Conservation (phyloP, 1,139 yeast genomes). For the Taphrina sp. region DNA sequence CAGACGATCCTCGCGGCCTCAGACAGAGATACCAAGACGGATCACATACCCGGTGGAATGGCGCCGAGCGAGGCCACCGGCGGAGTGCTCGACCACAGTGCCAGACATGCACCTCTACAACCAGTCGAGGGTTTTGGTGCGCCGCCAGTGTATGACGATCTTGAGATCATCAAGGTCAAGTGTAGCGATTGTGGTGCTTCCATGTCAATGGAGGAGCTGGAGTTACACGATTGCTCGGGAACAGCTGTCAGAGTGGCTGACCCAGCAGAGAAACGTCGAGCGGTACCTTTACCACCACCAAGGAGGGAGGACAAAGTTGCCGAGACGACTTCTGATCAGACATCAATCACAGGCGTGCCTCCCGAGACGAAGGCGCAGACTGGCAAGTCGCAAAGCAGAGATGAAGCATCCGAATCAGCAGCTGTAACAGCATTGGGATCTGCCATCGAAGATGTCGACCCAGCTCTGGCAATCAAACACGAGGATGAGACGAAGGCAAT, state of each 20-base stretch:
- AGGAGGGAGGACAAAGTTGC: too few relatives aligned
- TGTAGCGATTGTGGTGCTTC: conserved; percentile 22
- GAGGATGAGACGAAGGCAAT: too few relatives aligned
- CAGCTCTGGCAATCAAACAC: too few relatives aligned
- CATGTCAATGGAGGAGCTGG: conserved; percentile 20
- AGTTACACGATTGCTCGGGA: conserved; percentile 16
- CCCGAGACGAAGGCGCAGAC: too few relatives aligned
- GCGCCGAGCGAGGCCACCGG: conserved; percentile 30
- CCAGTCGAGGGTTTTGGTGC: conserved; percentile 16
- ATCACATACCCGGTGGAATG: conserved; percentile 20
- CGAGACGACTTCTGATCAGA: too few relatives aligned
- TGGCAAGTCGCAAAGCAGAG: too few relatives aligned
- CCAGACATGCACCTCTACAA: too few relatives aligned
- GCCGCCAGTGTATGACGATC: conserved; percentile 28
- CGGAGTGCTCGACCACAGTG: neutral
- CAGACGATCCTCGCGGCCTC: conserved; percentile 25
- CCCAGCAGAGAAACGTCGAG: conserved; percentile 4
- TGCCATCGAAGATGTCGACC: too few relatives aligned
- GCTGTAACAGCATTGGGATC: too few relatives aligned
- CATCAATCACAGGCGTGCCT: too few relatives aligned
- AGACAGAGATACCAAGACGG: conserved; percentile 13
- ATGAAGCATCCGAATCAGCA: too few relatives aligned
- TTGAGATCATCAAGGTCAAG: conserved; percentile 27
- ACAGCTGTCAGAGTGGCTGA: neutral
- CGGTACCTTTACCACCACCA: conserved; percentile 5